A percentile compares a stretch with the other conserved stretches of the same genome.
These are phyloP conservation scores for Colletotrichum spaethianum DNA, from an alignment of 2,329 filamentous ascomycete species.

Conservation along the genomic window DNA sequence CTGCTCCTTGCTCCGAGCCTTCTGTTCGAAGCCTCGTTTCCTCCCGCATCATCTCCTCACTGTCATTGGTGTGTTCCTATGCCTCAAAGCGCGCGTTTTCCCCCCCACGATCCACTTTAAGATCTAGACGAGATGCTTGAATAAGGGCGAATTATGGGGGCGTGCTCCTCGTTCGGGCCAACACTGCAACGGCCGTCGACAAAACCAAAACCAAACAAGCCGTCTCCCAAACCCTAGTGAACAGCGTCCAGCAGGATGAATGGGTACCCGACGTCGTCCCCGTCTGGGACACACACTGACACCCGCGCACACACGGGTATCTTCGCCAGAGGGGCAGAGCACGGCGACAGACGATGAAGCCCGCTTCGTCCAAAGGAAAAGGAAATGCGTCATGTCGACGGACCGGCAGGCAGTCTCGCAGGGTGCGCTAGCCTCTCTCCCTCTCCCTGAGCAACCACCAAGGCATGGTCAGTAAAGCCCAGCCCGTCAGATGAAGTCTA, in stretches of 20 bases:
- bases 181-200: slow-evolving; percentile 21
- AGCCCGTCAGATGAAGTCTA: slow-evolving; percentile 8
- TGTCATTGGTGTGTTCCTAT: background rate
- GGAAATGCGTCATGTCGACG: slow-evolving; percentile 15
- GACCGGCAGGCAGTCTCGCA: slow-evolving; percentile 13
- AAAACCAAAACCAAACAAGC: background rate
- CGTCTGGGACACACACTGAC: background rate
- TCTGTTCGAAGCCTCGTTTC: background rate
- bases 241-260: background rate
- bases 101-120: slow-evolving; percentile 38
- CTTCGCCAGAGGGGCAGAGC: background rate
- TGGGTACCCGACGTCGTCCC: background rate
- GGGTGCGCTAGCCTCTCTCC: background rate
- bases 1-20: slow-evolving; percentile 14
- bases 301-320: background rate
- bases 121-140: slow-evolving; percentile 42
- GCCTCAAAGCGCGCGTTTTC: background rate
- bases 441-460: background rate
- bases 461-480: background rate
- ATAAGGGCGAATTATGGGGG: slow-evolving; percentile 37
- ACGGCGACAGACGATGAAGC: background rate
- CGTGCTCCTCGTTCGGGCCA: slow-evolving; percentile 22
- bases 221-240: background rate
- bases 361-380: background rate
- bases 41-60: background rate